Percentiles rank a stretch among this genome's conserved stretches.
Conservation (phyloP, 1,139 yeast species). For the Taiozyma sp. region DNA sequence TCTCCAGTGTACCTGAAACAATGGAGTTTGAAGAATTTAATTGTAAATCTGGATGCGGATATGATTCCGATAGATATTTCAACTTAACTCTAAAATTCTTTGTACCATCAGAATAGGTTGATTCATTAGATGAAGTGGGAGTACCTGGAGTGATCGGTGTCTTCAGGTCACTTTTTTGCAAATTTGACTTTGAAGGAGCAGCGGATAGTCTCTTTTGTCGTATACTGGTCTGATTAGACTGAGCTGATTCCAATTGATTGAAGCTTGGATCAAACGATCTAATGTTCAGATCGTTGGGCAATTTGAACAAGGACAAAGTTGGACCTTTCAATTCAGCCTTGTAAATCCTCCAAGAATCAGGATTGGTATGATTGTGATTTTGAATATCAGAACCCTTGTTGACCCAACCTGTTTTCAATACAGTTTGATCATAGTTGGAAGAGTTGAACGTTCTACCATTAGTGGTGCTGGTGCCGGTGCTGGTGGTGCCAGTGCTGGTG, state of each 20-base stretch:
- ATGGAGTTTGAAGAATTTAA: constrained; percentile 42
- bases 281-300: constrained; percentile 44
- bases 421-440: constrained; percentile 33
- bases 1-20: constrained; percentile 55
- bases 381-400: constrained; percentile 36
- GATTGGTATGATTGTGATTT: constrained; percentile 30
- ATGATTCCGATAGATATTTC: constrained; percentile 35
- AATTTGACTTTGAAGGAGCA: constrained; percentile 15
- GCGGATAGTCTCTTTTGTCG: constrained; percentile 25
- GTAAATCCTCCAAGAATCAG: constrained; percentile 38
- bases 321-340: constrained; percentile 68
- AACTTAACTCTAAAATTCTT: constrained; percentile 17
- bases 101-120: not conserved
- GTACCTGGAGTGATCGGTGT: constrained; percentile 11
- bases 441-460: constrained; percentile 20
- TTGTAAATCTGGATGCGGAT: constrained; percentile 68
- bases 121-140: constrained; percentile 4
- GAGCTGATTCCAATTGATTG: constrained; percentile 9
- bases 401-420: constrained; percentile 43
- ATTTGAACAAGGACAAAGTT: constrained; percentile 49
- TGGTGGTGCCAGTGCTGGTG: not conserved
- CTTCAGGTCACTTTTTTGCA: constrained; percentile 9
- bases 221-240: constrained; percentile 4
- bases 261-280: constrained; percentile 39
- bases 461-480: not conserved